Base-by-base conservation (phyloP, 139 green algal species). In the Auxenochlorella protothecoides region DNA sequence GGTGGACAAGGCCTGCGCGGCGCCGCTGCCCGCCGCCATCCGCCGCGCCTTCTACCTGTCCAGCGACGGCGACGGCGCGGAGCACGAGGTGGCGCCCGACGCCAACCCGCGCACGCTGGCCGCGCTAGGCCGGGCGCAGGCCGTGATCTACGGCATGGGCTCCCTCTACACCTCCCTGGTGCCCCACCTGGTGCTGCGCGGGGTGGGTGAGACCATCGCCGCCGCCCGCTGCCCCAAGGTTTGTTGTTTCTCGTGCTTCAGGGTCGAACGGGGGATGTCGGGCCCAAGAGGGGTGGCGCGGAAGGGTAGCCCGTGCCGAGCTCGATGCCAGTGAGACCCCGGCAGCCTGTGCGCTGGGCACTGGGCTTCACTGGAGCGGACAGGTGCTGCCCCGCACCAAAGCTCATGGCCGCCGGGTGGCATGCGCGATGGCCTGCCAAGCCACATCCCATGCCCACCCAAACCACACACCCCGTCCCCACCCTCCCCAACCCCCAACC, bases 141-240 rank as follows among this genome's bases (percentile, higher is more conserved):
- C 83, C 5, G 75, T 99, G 44, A 74, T 99, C 4, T 99, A 97
- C 69, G 95, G 90, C 79, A 97, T 98, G 86, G 95, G 95, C 61
- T 97, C 90, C 2, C 85, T 99, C 3, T 99, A 97, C 86, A 99
- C 95, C 53, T 93, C 82, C 79, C 94, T 99, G 75, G 91, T 85
- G 74, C 95, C 95, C 15, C 90, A 82, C 44, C 81, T 99, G 27
- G 85, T 93, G 57, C 85, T 97, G 55, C 72, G 85, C 4, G 90
- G 90, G 8, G 88, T 97, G 65, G 92, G 92, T 6, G 91, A 97
- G 83, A 81, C 81, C 4, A 83, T 98, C 7, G 84, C 86, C 4
- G 70, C 67, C 5, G 44, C 68, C 3, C 56, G 10, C 12, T 84
- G 80, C 71, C 82, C 82, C 63, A 92, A 91, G 78, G 83, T 87